A percentile compares a stretch with the other conserved stretches of the same genome.
These are phyloP conservation scores for Talaromyces sp. DNA, from an alignment of 2,329 filamentous ascomycete species.

Conservation along the genomic window DNA sequence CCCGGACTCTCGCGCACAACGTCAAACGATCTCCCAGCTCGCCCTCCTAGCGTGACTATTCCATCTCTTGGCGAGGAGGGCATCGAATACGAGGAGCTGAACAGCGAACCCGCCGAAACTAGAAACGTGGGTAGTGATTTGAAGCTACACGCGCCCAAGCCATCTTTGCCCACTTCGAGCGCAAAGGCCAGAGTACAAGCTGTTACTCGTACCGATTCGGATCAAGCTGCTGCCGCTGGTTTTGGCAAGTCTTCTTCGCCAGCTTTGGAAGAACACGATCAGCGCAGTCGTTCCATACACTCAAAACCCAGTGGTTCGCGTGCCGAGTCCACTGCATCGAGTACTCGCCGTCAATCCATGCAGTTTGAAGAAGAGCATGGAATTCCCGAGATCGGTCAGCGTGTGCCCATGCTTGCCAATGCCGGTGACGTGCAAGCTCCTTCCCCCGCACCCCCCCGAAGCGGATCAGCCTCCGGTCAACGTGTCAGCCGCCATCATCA, in stretches of 20 bases:
- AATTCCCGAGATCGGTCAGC: slow-evolving; percentile 86
- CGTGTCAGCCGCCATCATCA: slow-evolving; percentile 56
- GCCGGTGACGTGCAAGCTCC: slow-evolving; percentile 96
- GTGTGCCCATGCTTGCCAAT: slow-evolving; percentile 89
- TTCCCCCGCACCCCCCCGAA: slow-evolving; percentile 62
- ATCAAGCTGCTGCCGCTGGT: slow-evolving; percentile 77
- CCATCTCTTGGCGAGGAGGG: slow-evolving; percentile 88
- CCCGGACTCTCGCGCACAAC: slow-evolving; percentile 34
- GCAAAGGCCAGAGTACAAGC: slow-evolving; percentile 78
- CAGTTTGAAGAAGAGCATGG: slow-evolving; percentile 73
- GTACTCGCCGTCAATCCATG: slow-evolving; percentile 54
- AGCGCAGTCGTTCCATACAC: slow-evolving; percentile 54
- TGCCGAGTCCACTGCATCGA: slow-evolving; percentile 42
- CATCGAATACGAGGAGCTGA: slow-evolving; percentile 72
- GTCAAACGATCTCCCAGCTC: slow-evolving; percentile 43
- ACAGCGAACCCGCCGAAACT: slow-evolving; percentile 65
- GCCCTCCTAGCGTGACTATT: slow-evolving; percentile 73
- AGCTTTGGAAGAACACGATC: slow-evolving; percentile 50
- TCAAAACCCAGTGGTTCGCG: slow-evolving; percentile 60
- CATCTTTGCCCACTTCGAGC: slow-evolving; percentile 74
- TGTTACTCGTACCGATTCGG: slow-evolving; percentile 90
- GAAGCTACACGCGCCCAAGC: slow-evolving; percentile 83
- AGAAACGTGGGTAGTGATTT: slow-evolving; percentile 75
- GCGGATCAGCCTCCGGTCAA: slow-evolving; percentile 42
- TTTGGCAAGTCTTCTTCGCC: slow-evolving; percentile 62